Base-by-base conservation (phyloP, 306 rosid genomes). In the Cyamopsis tetragonoloba region DNA sequence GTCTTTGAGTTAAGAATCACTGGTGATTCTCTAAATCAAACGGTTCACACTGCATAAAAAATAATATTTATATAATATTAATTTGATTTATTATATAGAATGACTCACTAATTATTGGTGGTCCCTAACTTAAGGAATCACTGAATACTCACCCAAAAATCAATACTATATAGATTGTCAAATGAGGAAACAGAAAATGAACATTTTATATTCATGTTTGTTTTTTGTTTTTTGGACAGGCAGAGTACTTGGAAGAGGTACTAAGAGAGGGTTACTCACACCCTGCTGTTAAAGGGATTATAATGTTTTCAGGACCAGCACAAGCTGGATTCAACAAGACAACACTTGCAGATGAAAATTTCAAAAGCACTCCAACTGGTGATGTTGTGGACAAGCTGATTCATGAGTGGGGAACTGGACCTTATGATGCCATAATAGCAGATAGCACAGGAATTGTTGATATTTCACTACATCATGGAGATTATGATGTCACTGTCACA, bases 361-460 rank as follows among this genome's bases (percentile, higher is more conserved):
- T 85, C 73, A 65, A 62, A 7, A 92, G 79, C 23, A 89, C 98
- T 57, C 69, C 82, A 13, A 35, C 82, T 0, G 96, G 98, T 51
- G 89, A 92, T 6, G 85, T 83, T 27, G 92, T 92, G 54, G 98
- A 92, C 66, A 82, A 80, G 80, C 83, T 89, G 53, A 56, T 92
- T 57, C 7, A 10, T 0, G 91, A 92, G 74, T 92, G 98, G 96
- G 71, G 77, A 46, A 62, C 79, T 18, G 66, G 53, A 32, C 58
- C 81, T 50, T 42, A 22, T 8, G 66, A 66, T 63, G 66, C 70
- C 43, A 73, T 26, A 57, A 73, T 26, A 57, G 76, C 86, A 26
- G 95, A 89, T 58, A 66, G 27, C 56, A 72, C n/a, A 46, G 96
- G 92, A 34, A 70, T 70, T 43, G 55, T 77, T 19, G 81, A 89